Evolutionary conservation across 179 eudicot genomes (phyloP).

Genomic region (Heliamphora pulchella): DNA sequence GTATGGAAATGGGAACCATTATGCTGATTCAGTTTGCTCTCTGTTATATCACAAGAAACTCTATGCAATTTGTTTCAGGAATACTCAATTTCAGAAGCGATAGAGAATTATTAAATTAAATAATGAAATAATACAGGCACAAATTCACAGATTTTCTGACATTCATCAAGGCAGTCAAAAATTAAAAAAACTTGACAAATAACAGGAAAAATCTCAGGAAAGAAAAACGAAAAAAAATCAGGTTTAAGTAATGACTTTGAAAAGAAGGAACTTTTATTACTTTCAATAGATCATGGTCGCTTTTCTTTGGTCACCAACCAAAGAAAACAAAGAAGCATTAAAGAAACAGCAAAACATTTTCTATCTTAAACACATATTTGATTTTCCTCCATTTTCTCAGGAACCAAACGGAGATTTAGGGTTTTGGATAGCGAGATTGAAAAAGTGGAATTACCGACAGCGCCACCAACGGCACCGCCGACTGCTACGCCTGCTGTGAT

Average conservation of each 20-base stretch:
- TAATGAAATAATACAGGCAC: neutral
- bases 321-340: neutral
- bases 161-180: neutral
- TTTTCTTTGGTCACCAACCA: too few relatives aligned
- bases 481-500: slow-evolving; percentile 69
- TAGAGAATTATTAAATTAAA: too few relatives aligned
- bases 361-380: neutral
- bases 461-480: slow-evolving; percentile 82
- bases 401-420: slow-evolving; percentile 9
- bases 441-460: slow-evolving; percentile 41
- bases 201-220: neutral
- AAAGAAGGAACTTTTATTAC: neutral
- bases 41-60: neutral
- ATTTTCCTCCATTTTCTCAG: neutral
- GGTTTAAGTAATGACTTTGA: neutral
- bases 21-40: neutral
- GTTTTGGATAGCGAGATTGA: slow-evolving; percentile 9
- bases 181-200: neutral
- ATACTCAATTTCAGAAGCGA: neutral
- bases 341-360: neutral
- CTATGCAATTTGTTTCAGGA: neutral
- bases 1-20: slow-evolving; percentile 2
- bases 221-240: neutral
- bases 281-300: neutral
- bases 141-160: neutral